These are phyloP conservation scores for Vicia sativa DNA, from an alignment of 306 rosid genomes.

Conservation along the genomic window DNA sequence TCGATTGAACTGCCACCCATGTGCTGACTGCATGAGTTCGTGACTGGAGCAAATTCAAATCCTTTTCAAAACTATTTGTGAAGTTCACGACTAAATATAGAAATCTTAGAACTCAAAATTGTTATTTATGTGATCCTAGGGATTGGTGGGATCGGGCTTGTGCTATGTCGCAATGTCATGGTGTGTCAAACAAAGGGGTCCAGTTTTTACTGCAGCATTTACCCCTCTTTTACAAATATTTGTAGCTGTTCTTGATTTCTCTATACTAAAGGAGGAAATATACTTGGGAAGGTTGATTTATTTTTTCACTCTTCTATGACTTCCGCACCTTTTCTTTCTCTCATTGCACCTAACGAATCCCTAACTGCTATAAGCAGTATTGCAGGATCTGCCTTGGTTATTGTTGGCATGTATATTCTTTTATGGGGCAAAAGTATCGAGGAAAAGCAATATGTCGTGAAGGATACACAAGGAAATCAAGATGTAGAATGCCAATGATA, in stretches of 20 bases:
- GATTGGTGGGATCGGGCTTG: constrained; percentile 83
- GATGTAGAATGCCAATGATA: constrained; percentile 45
- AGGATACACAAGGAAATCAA: constrained; percentile 51
- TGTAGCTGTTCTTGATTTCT: constrained; percentile 69
- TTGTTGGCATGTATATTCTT: constrained; percentile 79
- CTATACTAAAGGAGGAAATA: constrained; percentile 68
- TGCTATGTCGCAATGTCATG: constrained; percentile 95
- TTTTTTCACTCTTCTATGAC: constrained; percentile 20
- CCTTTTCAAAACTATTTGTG: background rate
- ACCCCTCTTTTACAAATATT: constrained; percentile 71
- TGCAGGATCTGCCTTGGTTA: constrained; percentile 71
- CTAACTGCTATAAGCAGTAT: constrained; percentile 53
- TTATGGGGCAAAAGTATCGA: constrained; percentile 78
- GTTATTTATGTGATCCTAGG: constrained; percentile 51
- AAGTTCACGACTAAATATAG: background rate
- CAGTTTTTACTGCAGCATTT: constrained; percentile 84
- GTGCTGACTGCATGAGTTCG: background rate
- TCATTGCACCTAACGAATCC: constrained; percentile 31
- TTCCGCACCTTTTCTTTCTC: background rate
- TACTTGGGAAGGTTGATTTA: constrained; percentile 76
- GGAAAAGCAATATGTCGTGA: constrained; percentile 36
- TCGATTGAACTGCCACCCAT: background rate
- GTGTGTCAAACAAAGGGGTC: constrained; percentile 84
- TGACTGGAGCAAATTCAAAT: background rate
- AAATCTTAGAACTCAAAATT: constrained; percentile 13